Percentiles rank a stretch among this genome's conserved stretches.
phyloP scores from a whole-genome alignment of 1,284 basidiomycete species.

The Puccinia horiana region DNA sequence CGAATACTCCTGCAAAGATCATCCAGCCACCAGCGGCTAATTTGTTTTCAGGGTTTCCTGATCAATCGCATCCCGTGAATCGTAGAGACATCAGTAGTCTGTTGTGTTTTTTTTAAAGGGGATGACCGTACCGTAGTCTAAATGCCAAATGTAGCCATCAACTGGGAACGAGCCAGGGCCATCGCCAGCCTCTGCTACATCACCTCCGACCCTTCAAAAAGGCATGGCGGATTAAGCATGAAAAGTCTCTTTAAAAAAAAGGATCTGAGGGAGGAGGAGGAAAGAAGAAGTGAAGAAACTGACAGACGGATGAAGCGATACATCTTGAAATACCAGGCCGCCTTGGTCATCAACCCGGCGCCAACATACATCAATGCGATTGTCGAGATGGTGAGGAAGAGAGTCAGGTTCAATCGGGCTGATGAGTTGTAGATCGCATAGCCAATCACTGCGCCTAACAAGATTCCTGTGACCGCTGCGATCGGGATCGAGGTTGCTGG shows the following conservation, averaged over 20 bases:
- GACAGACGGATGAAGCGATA: constrained; percentile 39
- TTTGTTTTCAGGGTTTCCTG: constrained; percentile 49
- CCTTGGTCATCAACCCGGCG: constrained; percentile 37
- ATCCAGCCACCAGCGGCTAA: constrained; percentile 42
- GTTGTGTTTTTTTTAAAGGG: background rate
- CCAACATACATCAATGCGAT: constrained; percentile 43
- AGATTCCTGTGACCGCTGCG: constrained; percentile 77
- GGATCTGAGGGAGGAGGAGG: background rate
- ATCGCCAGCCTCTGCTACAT: constrained; percentile 75
- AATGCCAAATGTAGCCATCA: constrained; percentile 78
- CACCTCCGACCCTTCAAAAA: constrained; percentile 66
- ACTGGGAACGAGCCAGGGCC: constrained; percentile 81
- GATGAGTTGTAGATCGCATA: constrained; percentile 74
- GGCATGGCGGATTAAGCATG: constrained; percentile 18
- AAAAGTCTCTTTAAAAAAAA: constrained; percentile 2
- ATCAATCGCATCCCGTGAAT: background rate
- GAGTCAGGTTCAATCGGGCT: constrained; percentile 66
- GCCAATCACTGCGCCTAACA: constrained; percentile 70
- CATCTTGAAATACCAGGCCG: constrained; percentile 47
- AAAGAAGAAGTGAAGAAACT: constrained; percentile 3
- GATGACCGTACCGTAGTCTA: constrained; percentile 34
- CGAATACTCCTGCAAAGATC: constrained; percentile 44
- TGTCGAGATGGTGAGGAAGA: constrained; percentile 44
- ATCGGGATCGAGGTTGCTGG: constrained; percentile 81
- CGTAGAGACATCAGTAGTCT: no score